Base-by-base conservation (phyloP, 495 filamentous ascomycete genomes). In the Bathelium albidoporum region DNA sequence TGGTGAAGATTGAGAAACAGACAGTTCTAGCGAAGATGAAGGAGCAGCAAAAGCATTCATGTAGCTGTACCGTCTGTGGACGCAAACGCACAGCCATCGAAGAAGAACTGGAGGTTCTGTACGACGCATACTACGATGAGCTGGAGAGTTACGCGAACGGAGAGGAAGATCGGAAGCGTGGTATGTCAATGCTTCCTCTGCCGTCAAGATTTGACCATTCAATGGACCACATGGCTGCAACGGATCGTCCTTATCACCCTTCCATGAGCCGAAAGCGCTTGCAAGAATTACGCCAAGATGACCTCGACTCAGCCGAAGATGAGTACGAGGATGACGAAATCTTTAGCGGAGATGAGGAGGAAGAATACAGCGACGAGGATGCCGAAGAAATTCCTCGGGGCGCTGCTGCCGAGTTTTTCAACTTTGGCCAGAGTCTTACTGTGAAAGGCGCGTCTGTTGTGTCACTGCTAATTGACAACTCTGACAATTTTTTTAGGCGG, bases 21-120 rank as follows among this genome's bases (percentile, higher is more conserved):
- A 94, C 95, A 5, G 94, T 99, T 1, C 76, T 99, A 60, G 89
- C 89, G 68, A 99, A 99, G 77, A 99, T 99, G 94, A 98, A 99
- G 77, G 95, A 99, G 74, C 94, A 99, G 76, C 94, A 99, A 74
- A 97, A 97, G 75, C 94, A 97, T 72, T 97, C 94, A 2, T 99
- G 94, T 77, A 96, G 91, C 71, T 99, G 94, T 70, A 95, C 89
- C 5, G 92, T 97, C 43, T 99, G 94, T 77, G 94, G 94, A 59
- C 84, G 94, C 66, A 99, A 97, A 76, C 85, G 94, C 53, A 96
- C 89, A 9, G 94, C 94, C 10, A 99, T 99, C 69, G 94, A 99
- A 74, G 94, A 99, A 74, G 95, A 99, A 74, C 79, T 99, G 14
- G 94, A 99, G 73, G 91, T 95, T n/a, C 81, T 99, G 16, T 99